Percentiles rank a stretch among this genome's conserved stretches.
These are phyloP conservation scores for Albifimbria verrucaria DNA, from an alignment of 2,329 filamentous ascomycete genomes.

Conservation along the genomic window DNA sequence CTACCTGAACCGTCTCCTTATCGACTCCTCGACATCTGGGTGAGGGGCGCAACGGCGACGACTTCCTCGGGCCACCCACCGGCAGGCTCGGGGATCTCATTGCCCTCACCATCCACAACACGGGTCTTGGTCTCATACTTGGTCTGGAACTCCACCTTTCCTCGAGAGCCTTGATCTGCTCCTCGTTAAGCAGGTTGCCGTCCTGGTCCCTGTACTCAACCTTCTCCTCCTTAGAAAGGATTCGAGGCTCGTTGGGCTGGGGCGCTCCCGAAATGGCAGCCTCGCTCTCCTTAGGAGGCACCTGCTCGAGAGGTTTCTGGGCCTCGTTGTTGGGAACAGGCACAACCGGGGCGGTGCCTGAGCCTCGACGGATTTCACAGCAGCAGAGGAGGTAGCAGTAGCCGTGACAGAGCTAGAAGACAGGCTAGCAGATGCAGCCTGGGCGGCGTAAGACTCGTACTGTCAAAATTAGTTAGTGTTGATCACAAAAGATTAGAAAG, in stretches of 20 bases:
- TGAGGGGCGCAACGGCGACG: constrained; percentile 54
- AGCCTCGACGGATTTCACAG: constrained; percentile 18
- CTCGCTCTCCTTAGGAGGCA: constrained; percentile 19
- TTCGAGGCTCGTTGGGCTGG: constrained; percentile 44
- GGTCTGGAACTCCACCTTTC: constrained; percentile 94
- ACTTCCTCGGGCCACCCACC: constrained; percentile 35
- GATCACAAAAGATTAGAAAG: too few relatives aligned
- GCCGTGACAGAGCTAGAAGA: background rate
- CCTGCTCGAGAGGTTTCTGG: constrained; percentile 21
- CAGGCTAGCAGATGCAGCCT: background rate
- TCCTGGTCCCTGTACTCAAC: constrained; percentile 94
- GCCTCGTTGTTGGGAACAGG: constrained; percentile 13
- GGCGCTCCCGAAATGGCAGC: constrained; percentile 46
- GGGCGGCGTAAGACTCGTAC: constrained; percentile 31
- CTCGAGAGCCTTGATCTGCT: constrained; percentile 82
- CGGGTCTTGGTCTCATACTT: constrained; percentile 93
- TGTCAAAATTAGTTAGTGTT: constrained; percentile 36
- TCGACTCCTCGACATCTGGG: constrained; percentile 59
- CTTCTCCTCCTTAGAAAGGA: constrained; percentile 67
- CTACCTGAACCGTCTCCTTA: constrained; percentile 50
- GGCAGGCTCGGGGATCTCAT: constrained; percentile 59
- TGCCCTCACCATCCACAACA: constrained; percentile 74
- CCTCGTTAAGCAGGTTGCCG: constrained; percentile 80
- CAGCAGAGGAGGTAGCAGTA: constrained; percentile 24
- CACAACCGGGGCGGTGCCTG: constrained; percentile 5